Evolutionary conservation across 331 rosid species (phyloP).

Genomic region (Rosa hybrid): DNA sequence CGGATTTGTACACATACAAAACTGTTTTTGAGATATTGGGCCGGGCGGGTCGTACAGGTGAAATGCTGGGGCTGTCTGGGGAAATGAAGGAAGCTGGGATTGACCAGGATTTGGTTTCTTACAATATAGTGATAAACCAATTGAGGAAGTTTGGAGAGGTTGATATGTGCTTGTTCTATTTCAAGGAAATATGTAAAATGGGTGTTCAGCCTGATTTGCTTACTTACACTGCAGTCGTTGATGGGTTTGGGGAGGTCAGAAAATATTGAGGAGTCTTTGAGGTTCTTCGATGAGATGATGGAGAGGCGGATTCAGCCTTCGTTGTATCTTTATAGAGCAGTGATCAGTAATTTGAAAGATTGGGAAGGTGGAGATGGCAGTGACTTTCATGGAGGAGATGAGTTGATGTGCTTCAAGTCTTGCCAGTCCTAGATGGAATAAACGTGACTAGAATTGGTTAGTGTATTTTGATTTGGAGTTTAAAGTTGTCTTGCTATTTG

Average conservation of each 20-base stretch:
- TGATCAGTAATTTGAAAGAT: slow-evolving; percentile 52
- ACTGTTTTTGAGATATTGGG: slow-evolving; percentile 74
- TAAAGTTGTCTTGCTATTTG: slow-evolving; percentile 7
- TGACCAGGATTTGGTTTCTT: slow-evolving; percentile 59
- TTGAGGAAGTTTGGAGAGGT: slow-evolving; percentile 69
- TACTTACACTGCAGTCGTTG: slow-evolving; percentile 71
- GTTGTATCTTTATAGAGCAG: slow-evolving; percentile 50
- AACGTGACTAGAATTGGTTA: slow-evolving; percentile 4
- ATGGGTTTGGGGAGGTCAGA: slow-evolving; percentile 60
- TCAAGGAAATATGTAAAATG: slow-evolving; percentile 52
- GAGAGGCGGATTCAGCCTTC: slow-evolving; percentile 59
- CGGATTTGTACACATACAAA: slow-evolving; percentile 70
- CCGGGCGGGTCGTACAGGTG: slow-evolving; percentile 48
- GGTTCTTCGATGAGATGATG: slow-evolving; percentile 68
- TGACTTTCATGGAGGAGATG: slow-evolving; percentile 50
- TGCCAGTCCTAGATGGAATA: slow-evolving; percentile 45
- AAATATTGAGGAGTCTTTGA: slow-evolving; percentile 56
- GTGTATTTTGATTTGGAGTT: neutral
- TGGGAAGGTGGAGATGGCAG: slow-evolving; percentile 64
- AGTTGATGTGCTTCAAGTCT: slow-evolving; percentile 46
- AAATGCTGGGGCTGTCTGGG: slow-evolving; percentile 52
- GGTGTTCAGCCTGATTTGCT: slow-evolving; percentile 55
- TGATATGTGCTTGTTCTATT: slow-evolving; percentile 51
- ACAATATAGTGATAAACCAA: slow-evolving; percentile 68
- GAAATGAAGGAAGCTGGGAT: slow-evolving; percentile 58